Conservation (phyloP, 148 eudicot genomes). For the Rhododendron ovatum region DNA sequence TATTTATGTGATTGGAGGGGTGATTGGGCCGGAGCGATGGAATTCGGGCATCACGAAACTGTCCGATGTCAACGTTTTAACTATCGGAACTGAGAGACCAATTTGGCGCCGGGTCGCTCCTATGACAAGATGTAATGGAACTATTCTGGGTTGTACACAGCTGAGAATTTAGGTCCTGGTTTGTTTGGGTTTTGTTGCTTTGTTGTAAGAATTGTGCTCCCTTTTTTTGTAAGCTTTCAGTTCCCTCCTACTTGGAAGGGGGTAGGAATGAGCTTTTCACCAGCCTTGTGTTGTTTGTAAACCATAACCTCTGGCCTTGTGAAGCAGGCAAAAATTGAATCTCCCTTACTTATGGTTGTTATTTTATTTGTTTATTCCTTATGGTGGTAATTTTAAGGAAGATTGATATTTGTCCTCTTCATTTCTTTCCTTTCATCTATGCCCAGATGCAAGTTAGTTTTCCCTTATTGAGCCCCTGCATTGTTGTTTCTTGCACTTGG, state of each 20-base stretch:
- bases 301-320: constrained; percentile 8
- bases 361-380: not conserved
- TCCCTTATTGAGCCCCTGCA: not conserved
- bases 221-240: not conserved
- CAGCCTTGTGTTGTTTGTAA: constrained; percentile 18
- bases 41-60: constrained; percentile 63
- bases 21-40: constrained; percentile 75
- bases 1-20: constrained; percentile 85
- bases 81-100: constrained; percentile 64
- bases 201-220: constrained; percentile 15
- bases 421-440: not conserved
- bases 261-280: not conserved
- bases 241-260: not conserved
- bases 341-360: not conserved
- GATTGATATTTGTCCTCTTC: not conserved
- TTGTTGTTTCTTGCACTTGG: not conserved
- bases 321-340: not conserved
- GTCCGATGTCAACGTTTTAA: constrained; percentile 75
- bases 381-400: not conserved
- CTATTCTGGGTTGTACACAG: constrained; percentile 77
- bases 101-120: constrained; percentile 71
- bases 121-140: constrained; percentile 81
- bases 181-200: constrained; percentile 10
- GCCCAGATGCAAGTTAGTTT: not conserved
- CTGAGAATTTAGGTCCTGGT: constrained; percentile 56